Evolutionary conservation across 2,329 filamentous ascomycete species (phyloP).

Genomic region (Colletotrichum sp.): DNA sequence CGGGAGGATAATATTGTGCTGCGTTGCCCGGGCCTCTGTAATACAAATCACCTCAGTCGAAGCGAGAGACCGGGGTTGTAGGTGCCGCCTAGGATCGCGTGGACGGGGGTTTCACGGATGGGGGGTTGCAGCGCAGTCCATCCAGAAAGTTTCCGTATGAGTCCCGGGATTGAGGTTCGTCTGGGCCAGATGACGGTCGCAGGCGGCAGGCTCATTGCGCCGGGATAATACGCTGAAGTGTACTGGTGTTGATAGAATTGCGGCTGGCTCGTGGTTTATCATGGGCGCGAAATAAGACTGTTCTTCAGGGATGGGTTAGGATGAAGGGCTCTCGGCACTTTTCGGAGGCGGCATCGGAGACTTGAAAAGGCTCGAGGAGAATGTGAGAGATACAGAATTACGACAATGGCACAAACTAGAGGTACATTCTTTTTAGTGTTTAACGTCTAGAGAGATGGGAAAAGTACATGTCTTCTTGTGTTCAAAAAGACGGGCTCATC

Average conservation of each 20-base stretch:
- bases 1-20: neutral
- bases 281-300: neutral
- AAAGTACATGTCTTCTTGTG: neutral
- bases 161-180: constrained; percentile 6
- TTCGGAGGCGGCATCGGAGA: neutral
- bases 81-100: neutral
- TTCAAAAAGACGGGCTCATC: neutral
- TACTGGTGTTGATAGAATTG: neutral
- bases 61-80: neutral
- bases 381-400: neutral
- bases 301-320: neutral
- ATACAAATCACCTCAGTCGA: constrained; percentile 5
- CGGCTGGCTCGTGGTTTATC: neutral
- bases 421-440: neutral
- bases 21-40: neutral
- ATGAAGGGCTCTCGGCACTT: neutral
- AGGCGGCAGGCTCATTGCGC: neutral
- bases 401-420: neutral
- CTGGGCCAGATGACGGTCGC: constrained; percentile 1
- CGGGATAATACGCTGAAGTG: neutral
- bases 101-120: neutral
- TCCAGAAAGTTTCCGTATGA: neutral
- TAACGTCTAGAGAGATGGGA: neutral
- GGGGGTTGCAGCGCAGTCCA: constrained; percentile 5
- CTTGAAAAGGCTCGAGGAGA: neutral